Percentiles rank a stretch among this genome's conserved stretches.
Evolutionary conservation across 2,329 filamentous ascomycete genomes (phyloP).

Genomic region (Aschersonia sp.): DNA sequence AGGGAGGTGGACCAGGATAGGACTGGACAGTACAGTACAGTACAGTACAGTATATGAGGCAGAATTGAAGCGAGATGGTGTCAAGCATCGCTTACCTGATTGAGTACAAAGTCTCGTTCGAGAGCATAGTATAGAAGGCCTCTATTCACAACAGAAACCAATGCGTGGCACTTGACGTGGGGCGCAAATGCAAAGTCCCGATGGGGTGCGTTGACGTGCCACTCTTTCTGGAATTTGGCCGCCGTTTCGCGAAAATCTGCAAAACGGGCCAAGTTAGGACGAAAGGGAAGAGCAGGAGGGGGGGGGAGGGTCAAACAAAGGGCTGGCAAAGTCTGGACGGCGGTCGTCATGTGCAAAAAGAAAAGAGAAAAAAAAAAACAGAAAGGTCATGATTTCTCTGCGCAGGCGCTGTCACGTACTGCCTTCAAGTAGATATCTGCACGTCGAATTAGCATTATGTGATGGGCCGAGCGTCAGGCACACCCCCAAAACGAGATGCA

Average conservation of each 20-base stretch:
- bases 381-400: background rate
- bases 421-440: slow-evolving; percentile 46
- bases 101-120: slow-evolving; percentile 38
- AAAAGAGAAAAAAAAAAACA: no score
- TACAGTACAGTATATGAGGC: no score
- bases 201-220: slow-evolving; percentile 48
- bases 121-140: slow-evolving; percentile 46
- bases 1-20: no score
- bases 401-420: slow-evolving; percentile 26
- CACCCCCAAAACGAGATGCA: no score
- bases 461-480: no score
- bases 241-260: slow-evolving; percentile 55
- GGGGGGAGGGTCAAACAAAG: background rate
- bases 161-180: slow-evolving; percentile 49
- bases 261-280: slow-evolving; percentile 4
- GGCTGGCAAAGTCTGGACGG: slow-evolving; percentile 8
- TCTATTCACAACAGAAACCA: slow-evolving; percentile 49
- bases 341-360: no score
- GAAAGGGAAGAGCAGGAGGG: background rate
- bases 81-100: slow-evolving; percentile 28
- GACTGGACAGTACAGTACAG: no score
- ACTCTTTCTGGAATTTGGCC: slow-evolving; percentile 54
- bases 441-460: background rate
- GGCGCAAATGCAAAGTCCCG: slow-evolving; percentile 48
- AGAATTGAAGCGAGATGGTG: slow-evolving; percentile 5